Evolutionary conservation across 2,329 filamentous ascomycete species (phyloP).

Genomic region (Fusarium phyllophilum): DNA sequence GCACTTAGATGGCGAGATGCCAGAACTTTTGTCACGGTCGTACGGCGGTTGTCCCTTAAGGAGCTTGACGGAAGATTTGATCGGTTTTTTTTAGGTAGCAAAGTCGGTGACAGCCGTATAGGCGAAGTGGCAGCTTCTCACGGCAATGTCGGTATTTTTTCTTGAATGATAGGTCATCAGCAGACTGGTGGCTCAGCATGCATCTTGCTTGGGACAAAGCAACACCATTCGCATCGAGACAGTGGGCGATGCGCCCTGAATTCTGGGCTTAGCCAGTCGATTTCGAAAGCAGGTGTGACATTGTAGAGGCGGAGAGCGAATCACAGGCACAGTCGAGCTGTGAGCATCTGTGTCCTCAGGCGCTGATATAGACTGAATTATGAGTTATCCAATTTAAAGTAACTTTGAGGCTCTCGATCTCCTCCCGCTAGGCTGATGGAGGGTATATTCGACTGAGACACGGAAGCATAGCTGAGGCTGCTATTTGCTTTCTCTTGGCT

Average conservation of each 20-base stretch:
- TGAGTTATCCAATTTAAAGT: constrained; percentile 18
- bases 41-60: constrained; percentile 2
- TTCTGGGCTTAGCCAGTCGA: constrained; percentile 15
- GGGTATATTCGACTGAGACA: constrained; percentile 31
- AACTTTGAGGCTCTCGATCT: constrained; percentile 18
- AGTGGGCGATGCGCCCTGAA: constrained; percentile 17
- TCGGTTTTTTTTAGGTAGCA: neutral
- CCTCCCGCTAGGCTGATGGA: constrained; percentile 20
- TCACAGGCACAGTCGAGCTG: constrained; percentile 15
- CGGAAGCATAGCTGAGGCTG: constrained; percentile 2
- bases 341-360: constrained; percentile 14
- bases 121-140: constrained; percentile 13
- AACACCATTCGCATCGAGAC: constrained; percentile 34
- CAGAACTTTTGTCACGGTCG: constrained; percentile 20
- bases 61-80: constrained; percentile 5
- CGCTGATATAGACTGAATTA: constrained; percentile 30
- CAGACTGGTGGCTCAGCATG: constrained; percentile 21
- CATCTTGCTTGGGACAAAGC: constrained; percentile 30
- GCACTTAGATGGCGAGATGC: constrained; percentile 1
- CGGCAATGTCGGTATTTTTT: neutral
- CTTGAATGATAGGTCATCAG: constrained; percentile 19
- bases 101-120: constrained; percentile 5
- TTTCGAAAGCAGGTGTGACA: constrained; percentile 15
- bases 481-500: constrained; percentile 17
- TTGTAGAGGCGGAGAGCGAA: constrained; percentile 16